phyloP scores from a whole-genome alignment of 169 alveolate species.

The Cryptosporidium viatorum region DNA sequence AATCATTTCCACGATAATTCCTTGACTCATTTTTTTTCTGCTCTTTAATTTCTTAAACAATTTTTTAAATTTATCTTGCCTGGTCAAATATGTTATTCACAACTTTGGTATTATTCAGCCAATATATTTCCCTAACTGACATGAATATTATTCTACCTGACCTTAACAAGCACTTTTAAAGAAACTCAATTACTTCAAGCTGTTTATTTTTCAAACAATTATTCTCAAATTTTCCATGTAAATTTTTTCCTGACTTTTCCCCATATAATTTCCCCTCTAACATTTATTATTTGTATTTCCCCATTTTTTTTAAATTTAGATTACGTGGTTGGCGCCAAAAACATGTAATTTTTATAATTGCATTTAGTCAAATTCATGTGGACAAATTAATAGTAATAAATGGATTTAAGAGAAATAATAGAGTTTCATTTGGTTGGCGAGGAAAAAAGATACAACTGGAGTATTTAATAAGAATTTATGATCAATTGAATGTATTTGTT shows the following conservation, averaged over 20 bases:
- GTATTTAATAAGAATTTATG: too few species aligned
- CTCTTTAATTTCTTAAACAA: neutral
- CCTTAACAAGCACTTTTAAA: neutral
- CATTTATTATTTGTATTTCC: neutral
- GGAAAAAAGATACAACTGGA: too few species aligned
- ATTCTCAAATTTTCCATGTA: slow-evolving; percentile 6
- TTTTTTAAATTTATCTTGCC: neutral
- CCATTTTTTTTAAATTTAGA: slow-evolving; percentile 8
- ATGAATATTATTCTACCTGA: neutral
- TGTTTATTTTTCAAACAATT: neutral
- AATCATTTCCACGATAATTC: neutral
- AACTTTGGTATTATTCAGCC: neutral
- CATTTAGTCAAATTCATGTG: slow-evolving; percentile 3
- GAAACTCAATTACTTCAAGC: neutral
- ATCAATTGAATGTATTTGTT: too few species aligned
- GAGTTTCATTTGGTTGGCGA: neutral
- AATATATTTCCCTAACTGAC: neutral
- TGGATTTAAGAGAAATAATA: neutral
- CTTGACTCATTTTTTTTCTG: neutral
- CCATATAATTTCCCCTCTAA: slow-evolving; percentile 19
- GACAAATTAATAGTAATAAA: neutral
- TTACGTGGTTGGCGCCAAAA: slow-evolving; percentile 18
- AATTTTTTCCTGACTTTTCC: slow-evolving; percentile 18
- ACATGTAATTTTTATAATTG: neutral
- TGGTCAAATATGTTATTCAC: neutral